Evolutionary conservation across 75 land plant species (phyloP).

Genomic region (Sequoia sempervirens): DNA sequence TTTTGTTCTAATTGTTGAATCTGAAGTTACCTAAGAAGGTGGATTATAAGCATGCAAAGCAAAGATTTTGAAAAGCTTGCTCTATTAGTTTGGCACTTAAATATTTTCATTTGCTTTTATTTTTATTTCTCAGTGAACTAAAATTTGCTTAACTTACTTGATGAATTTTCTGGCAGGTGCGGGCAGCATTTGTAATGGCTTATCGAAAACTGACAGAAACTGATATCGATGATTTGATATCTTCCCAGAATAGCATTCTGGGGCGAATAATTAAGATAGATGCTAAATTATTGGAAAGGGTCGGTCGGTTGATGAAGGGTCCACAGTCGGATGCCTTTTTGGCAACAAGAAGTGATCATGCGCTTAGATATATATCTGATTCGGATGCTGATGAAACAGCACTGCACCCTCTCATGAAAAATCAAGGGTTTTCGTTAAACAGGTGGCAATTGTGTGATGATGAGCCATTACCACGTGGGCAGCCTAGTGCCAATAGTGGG

Average conservation of each 20-base stretch:
- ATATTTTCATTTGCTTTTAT: background rate
- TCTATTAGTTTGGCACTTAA: background rate
- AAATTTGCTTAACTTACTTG: background rate
- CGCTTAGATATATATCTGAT: background rate
- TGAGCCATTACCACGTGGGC: constrained; percentile 53
- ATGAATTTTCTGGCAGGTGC: constrained; percentile 46
- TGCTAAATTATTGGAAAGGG: constrained; percentile 55
- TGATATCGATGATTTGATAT: constrained; percentile 30
- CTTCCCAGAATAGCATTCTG: constrained; percentile 53
- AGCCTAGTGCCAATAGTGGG: constrained; percentile 7
- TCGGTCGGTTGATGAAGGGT: constrained; percentile 40
- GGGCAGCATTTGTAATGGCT: constrained; percentile 85
- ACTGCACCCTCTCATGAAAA: constrained; percentile 8
- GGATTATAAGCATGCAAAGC: background rate
- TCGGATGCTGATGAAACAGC: background rate
- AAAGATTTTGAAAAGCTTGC: background rate
- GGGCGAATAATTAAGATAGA: constrained; percentile 85
- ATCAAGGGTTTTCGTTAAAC: constrained; percentile 24
- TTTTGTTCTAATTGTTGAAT: background rate
- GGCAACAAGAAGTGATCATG: constrained; percentile 44
- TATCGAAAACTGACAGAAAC: constrained; percentile 52
- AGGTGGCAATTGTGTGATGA: constrained; percentile 58
- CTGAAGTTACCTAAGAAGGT: background rate
- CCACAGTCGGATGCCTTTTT: constrained; percentile 33
- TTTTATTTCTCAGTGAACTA: background rate